Percentiles rank a stretch among this genome's conserved stretches.
phyloP scores from a whole-genome alignment of 2,329 filamentous ascomycete species.

The Claviceps sp. region DNA sequence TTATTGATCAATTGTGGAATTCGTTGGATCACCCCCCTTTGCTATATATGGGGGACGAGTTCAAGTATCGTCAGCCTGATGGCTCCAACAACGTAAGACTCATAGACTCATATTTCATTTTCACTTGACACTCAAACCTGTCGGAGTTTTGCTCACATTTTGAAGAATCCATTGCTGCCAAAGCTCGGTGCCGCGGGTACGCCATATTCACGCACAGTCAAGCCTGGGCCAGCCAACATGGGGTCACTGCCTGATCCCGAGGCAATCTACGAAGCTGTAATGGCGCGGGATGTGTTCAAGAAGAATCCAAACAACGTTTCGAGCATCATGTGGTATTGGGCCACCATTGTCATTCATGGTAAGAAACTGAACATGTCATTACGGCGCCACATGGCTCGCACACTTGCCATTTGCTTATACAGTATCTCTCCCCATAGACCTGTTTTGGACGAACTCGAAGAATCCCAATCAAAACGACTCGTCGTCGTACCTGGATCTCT shows the following conservation, averaged over 20 bases:
- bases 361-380: slow-evolving; percentile 7
- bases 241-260: slow-evolving; percentile 55
- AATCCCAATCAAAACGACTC: slow-evolving; percentile 51
- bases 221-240: slow-evolving; percentile 43
- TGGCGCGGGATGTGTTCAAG: slow-evolving; percentile 36
- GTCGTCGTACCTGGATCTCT: slow-evolving; percentile 59
- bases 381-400: neutral
- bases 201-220: slow-evolving; percentile 51
- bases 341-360: slow-evolving; percentile 61
- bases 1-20: slow-evolving; percentile 58
- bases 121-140: slow-evolving; percentile 8
- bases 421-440: slow-evolving; percentile 23
- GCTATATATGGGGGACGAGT: slow-evolving; percentile 48
- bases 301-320: slow-evolving; percentile 60
- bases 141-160: slow-evolving; percentile 14
- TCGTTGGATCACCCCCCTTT: slow-evolving; percentile 60
- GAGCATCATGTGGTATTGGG: slow-evolving; percentile 59
- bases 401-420: too few relatives aligned
- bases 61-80: slow-evolving; percentile 54
- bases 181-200: slow-evolving; percentile 53
- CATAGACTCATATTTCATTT: too few relatives aligned
- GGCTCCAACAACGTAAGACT: slow-evolving; percentile 49
- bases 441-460: slow-evolving; percentile 55
- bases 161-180: slow-evolving; percentile 49
- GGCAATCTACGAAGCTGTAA: slow-evolving; percentile 48